A percentile compares a stretch with the other conserved stretches of the same genome.
phyloP scores from a whole-genome alignment of 2,329 filamentous ascomycete species.

The Emmonsia crescens region DNA sequence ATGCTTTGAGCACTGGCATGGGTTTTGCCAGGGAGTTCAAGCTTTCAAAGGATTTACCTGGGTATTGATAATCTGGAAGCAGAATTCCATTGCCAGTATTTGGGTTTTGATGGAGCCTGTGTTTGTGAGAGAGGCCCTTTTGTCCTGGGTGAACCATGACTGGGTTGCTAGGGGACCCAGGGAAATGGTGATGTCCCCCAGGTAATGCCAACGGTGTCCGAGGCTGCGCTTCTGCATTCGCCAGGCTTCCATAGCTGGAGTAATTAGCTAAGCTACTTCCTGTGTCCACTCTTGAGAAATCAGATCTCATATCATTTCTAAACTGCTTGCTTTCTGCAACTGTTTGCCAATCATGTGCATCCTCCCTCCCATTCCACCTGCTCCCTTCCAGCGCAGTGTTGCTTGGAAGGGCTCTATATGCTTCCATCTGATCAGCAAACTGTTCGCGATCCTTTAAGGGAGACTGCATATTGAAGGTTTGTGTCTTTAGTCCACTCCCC shows the following conservation, averaged over 20 bases:
- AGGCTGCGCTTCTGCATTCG: constrained; percentile 3
- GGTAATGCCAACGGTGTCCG: constrained; percentile 3
- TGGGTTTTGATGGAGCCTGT: constrained; percentile 7
- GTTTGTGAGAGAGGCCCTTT: neutral
- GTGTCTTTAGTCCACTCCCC: neutral
- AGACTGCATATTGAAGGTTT: neutral
- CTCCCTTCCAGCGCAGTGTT: neutral
- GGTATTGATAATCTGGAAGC: constrained; percentile 6
- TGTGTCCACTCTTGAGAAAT: constrained; percentile 9
- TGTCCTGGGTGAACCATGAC: constrained; percentile 1
- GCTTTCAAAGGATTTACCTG: neutral
- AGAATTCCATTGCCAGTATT: constrained; percentile 5
- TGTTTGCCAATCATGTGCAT: constrained; percentile 19
- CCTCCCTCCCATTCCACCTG: neutral
- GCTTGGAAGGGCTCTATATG: neutral
- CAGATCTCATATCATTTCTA: constrained; percentile 3
- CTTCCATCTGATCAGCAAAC: neutral
- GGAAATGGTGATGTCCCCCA: neutral
- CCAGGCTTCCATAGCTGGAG: constrained; percentile 16
- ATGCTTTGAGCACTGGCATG: constrained; percentile 9
- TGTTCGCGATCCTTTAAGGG: neutral
- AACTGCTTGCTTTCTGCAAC: constrained; percentile 15
- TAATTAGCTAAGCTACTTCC: constrained; percentile 19
- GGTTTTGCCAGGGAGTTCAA: constrained; percentile 1
- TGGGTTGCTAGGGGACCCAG: constrained; percentile 1